Percentiles rank a stretch among this genome's conserved stretches.
These are phyloP conservation scores for Tricholoma hemisulphureum DNA, from an alignment of 768 basidiomycete species.

Conservation along the genomic window DNA sequence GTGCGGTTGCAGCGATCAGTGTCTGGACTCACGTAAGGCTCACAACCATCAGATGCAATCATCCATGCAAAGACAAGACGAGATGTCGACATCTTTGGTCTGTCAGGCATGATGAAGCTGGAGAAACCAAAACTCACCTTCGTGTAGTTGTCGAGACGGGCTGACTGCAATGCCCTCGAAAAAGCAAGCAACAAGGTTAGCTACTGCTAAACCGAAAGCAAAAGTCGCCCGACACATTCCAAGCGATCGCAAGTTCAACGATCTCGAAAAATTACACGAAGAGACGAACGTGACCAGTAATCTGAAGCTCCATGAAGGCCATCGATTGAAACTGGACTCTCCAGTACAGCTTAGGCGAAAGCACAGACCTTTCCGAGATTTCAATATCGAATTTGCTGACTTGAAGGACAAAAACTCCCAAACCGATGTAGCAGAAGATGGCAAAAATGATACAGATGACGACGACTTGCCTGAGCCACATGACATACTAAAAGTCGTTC, in stretches of 20 bases:
- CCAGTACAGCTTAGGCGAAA: slow-evolving; percentile 27
- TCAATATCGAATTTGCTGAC: slow-evolving; percentile 49
- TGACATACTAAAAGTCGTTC: slow-evolving; percentile 22
- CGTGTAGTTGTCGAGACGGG: slow-evolving; percentile 69
- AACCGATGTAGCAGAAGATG: slow-evolving; percentile 19
- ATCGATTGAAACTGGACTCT: slow-evolving; percentile 45
- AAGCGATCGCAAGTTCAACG: slow-evolving; percentile 31
- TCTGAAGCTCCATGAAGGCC: slow-evolving; percentile 36
- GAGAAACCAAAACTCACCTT: background rate
- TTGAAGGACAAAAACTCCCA: slow-evolving; percentile 28
- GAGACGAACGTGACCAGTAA: slow-evolving; percentile 40
- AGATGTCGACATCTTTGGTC: slow-evolving; percentile 79
- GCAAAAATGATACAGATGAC: slow-evolving; percentile 32
- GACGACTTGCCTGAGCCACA: slow-evolving; percentile 45
- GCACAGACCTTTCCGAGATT: slow-evolving; percentile 36
- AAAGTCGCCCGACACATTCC: slow-evolving; percentile 19
- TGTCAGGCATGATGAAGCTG: slow-evolving; percentile 12
- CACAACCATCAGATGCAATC: slow-evolving; percentile 63
- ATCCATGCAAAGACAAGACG: slow-evolving; percentile 74
- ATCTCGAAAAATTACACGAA: slow-evolving; percentile 44
- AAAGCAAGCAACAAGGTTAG: slow-evolving; percentile 9
- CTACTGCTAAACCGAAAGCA: slow-evolving; percentile 14
- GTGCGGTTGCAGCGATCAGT: slow-evolving; percentile 36
- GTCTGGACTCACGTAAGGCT: slow-evolving; percentile 1
- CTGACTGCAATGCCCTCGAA: slow-evolving; percentile 46